Percentiles rank a stretch among this genome's conserved stretches.
Conservation (phyloP, 163 green algal species). For the Chloroidium sp. region DNA sequence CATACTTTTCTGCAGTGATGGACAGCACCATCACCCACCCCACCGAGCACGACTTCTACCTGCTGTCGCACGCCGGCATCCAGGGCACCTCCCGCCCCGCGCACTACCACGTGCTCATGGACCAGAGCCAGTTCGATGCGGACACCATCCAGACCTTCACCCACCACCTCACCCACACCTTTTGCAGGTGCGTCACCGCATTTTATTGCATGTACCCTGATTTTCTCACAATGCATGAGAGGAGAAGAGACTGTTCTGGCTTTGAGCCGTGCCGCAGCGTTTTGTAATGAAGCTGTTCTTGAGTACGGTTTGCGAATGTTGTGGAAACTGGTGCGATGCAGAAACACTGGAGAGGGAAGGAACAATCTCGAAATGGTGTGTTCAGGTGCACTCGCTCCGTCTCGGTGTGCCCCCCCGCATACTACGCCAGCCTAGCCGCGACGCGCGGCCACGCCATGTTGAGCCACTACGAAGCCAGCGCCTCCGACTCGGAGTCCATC, state of each 20-base stretch:
- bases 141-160: constrained; percentile 74
- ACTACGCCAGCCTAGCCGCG: constrained; percentile 85
- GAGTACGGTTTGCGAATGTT: too few species aligned
- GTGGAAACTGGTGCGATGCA: too few species aligned
- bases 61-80: constrained; percentile 63
- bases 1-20: constrained; percentile 32
- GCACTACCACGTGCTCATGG: constrained; percentile 77
- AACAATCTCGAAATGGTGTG: too few species aligned
- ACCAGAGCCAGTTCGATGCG: constrained; percentile 41
- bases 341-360: too few species aligned
- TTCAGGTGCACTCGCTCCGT: constrained; percentile 49
- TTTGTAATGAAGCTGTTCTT: too few species aligned
- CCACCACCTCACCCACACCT: constrained; percentile 35
- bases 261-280: too few species aligned
- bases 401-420: constrained; percentile 45
- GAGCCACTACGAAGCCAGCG: neutral
- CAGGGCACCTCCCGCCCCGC: constrained; percentile 23
- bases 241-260: too few species aligned
- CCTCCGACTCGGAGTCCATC: neutral
- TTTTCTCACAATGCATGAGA: too few species aligned
- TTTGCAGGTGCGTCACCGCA: neutral
- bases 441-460: constrained; percentile 25
- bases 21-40: constrained; percentile 64
- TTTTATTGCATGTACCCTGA: too few species aligned
- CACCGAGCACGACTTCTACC: constrained; percentile 75